Percentiles rank a stretch among this genome's conserved stretches.
Evolutionary conservation across 139 green algal genomes (phyloP).

Genomic region (Haematococcus lacustris): DNA sequence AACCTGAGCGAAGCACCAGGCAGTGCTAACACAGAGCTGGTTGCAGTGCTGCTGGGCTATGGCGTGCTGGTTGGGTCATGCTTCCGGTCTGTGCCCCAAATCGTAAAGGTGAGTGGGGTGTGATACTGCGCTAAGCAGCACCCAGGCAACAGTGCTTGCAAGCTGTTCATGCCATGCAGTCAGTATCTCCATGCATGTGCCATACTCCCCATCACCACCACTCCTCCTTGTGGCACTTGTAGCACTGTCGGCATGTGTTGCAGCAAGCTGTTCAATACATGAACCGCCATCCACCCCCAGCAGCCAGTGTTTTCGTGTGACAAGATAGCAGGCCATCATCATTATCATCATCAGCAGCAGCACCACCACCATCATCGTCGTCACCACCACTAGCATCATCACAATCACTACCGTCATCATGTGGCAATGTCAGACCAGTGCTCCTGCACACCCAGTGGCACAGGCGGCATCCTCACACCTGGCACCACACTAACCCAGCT

Average conservation of each 20-base stretch:
- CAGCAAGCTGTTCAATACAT: too few relatives aligned
- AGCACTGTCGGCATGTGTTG: too few relatives aligned
- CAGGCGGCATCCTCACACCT: too few relatives aligned
- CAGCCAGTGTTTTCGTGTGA: background rate
- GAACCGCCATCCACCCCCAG: background rate
- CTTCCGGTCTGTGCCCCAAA: conserved; percentile 62
- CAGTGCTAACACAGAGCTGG: background rate
- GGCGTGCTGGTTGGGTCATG: conserved; percentile 48
- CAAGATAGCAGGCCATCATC: too few relatives aligned
- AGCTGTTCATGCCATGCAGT: background rate
- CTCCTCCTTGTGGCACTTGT: background rate
- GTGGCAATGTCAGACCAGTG: too few relatives aligned
- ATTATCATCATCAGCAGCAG: too few relatives aligned
- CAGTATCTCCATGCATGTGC: background rate
- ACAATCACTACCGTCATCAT: too few relatives aligned
- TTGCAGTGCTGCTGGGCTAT: conserved; percentile 47
- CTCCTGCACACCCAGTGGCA: too few relatives aligned
- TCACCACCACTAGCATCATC: too few relatives aligned
- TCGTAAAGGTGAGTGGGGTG: conserved; percentile 28
- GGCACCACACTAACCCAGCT: too few relatives aligned
- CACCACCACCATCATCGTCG: too few relatives aligned
- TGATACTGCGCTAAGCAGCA: background rate
- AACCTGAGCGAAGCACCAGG: background rate
- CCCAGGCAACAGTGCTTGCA: background rate
- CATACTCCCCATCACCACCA: background rate